A percentile compares a stretch with the other conserved stretches of the same genome.
Conservation (phyloP, 2,329 filamentous ascomycete genomes). For the Fusarium caatingaense region DNA sequence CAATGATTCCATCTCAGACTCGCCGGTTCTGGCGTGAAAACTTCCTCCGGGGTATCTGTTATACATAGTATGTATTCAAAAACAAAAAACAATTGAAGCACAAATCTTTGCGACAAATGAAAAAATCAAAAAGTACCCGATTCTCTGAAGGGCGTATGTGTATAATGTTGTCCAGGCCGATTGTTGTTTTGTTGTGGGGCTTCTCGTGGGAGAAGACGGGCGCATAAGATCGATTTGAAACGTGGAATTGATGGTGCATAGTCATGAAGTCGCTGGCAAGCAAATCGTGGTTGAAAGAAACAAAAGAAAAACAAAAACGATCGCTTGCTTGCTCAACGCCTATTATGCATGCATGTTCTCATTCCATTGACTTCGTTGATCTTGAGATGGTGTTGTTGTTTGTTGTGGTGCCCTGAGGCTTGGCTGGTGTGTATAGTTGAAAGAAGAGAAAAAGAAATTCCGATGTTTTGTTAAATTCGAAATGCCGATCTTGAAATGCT, state of each 20-base stretch:
- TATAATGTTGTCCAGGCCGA: slow-evolving; percentile 25
- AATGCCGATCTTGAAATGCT: slow-evolving; percentile 16
- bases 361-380: slow-evolving; percentile 37
- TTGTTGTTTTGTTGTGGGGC: slow-evolving; percentile 8
- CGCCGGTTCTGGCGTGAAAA: slow-evolving; percentile 35
- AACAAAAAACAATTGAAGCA: slow-evolving; percentile 21
- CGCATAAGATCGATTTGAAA: slow-evolving; percentile 21
- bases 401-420: slow-evolving; percentile 33
- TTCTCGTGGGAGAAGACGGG: background rate
- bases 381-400: slow-evolving; percentile 23
- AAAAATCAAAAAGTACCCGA: slow-evolving; percentile 22
- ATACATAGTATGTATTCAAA: slow-evolving; percentile 44
- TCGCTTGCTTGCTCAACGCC: slow-evolving; percentile 45
- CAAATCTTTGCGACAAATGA: slow-evolving; percentile 40
- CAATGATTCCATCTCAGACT: slow-evolving; percentile 34
- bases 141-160: slow-evolving; percentile 3
- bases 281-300: slow-evolving; percentile 23
- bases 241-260: slow-evolving; percentile 28
- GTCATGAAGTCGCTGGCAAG: slow-evolving; percentile 24
- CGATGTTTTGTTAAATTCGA: slow-evolving; percentile 23
- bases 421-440: slow-evolving; percentile 28
- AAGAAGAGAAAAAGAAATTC: slow-evolving; percentile 14
- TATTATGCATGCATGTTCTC: slow-evolving; percentile 38
- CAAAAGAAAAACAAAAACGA: slow-evolving; percentile 32
- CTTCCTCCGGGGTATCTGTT: slow-evolving; percentile 47